Evolutionary conservation across 257 asterid genomes (phyloP).

Genomic region (Parsonsia alboflavescens): DNA sequence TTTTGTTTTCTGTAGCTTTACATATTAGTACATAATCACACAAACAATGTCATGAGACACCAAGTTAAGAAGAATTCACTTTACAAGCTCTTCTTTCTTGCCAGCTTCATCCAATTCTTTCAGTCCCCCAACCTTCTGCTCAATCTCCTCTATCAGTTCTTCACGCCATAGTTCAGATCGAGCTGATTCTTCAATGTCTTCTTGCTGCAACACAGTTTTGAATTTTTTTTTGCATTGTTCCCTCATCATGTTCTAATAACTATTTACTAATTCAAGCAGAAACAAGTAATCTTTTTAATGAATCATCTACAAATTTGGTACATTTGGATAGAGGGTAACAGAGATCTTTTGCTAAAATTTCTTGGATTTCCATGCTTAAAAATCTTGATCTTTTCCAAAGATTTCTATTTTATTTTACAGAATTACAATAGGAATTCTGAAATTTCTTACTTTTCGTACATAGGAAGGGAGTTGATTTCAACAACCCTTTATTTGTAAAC

Average conservation of each 20-base stretch:
- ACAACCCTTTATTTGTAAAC: too few species aligned
- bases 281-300: too few species aligned
- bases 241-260: background rate
- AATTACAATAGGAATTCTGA: background rate
- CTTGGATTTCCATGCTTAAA: too few species aligned
- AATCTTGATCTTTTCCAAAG: too few species aligned
- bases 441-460: too few species aligned
- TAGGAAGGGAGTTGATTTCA: too few species aligned
- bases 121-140: slow-evolving; percentile 66
- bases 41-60: background rate
- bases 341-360: too few species aligned
- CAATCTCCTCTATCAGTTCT: slow-evolving; percentile 86
- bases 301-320: too few species aligned
- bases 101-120: slow-evolving; percentile 77
- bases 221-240: background rate
- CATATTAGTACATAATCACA: background rate
- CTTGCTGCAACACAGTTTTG: slow-evolving; percentile 49
- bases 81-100: slow-evolving; percentile 47
- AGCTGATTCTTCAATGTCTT: slow-evolving; percentile 61
- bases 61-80: slow-evolving; percentile 14
- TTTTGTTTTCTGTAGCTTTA: background rate
- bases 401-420: too few species aligned
- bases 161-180: slow-evolving; percentile 73
- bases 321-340: too few species aligned
- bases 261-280: too few species aligned